A percentile compares a stretch with the other conserved stretches of the same genome.
These are phyloP conservation scores for Podaxis sp. DNA, from an alignment of 768 basidiomycete species.

Conservation along the genomic window DNA sequence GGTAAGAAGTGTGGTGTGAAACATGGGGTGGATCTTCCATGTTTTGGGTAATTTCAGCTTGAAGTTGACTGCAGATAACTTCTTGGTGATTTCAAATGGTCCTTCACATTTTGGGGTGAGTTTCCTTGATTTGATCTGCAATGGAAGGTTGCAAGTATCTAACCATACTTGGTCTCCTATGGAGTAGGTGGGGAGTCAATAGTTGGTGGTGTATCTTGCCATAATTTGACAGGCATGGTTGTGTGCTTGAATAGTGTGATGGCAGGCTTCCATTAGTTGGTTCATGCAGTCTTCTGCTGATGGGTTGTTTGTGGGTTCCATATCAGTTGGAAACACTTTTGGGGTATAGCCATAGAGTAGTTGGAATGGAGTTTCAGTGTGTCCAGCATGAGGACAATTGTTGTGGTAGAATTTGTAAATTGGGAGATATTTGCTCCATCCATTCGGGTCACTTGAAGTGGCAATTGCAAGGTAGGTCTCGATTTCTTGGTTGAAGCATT, in stretches of 20 bases:
- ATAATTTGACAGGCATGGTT: not conserved
- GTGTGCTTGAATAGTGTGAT: not conserved
- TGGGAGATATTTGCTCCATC: conserved; percentile 14
- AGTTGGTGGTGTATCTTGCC: not conserved
- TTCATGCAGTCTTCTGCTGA: not conserved
- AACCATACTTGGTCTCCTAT: not conserved
- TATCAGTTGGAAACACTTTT: not conserved
- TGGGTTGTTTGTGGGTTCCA: not conserved
- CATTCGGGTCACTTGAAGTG: conserved; percentile 17
- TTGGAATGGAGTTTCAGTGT: conserved; percentile 20
- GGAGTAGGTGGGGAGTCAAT: not conserved
- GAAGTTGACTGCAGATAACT: not conserved
- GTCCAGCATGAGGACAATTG: conserved; percentile 14
- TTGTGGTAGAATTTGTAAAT: conserved; percentile 21
- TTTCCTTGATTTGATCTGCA: not conserved
- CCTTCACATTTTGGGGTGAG: not conserved
- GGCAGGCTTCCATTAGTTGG: fast-evolving
- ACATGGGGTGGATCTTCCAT: not conserved
- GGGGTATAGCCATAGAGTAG: conserved; percentile 16
- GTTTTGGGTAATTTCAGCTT: not conserved
- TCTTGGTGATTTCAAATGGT: not conserved
- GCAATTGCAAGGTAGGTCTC: conserved; percentile 19
- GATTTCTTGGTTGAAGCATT: conserved; percentile 23
- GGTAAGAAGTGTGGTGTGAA: not conserved
- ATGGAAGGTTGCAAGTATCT: not conserved